Conservation (phyloP, 768 basidiomycete genomes). For the Favolaschia claudopus region DNA sequence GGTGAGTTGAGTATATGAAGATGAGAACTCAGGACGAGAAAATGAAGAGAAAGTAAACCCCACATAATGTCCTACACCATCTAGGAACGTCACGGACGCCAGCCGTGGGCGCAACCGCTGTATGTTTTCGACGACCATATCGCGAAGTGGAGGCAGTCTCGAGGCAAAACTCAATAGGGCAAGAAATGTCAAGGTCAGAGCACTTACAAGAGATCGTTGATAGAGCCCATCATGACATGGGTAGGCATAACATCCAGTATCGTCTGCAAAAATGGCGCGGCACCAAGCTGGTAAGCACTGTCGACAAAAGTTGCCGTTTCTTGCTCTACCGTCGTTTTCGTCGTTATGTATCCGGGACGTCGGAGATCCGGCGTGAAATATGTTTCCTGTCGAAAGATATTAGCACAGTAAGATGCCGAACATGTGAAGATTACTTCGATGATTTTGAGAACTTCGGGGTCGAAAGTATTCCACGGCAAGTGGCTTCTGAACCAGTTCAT, state of each 20-base stretch:
- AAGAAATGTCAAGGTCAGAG: background rate
- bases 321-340: background rate
- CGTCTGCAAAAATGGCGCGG: background rate
- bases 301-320: background rate
- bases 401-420: background rate
- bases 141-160: background rate
- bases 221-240: background rate
- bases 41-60: no score
- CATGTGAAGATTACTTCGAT: background rate
- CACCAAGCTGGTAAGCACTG: background rate
- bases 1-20: no score
- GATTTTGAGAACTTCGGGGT: background rate
- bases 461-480: background rate
- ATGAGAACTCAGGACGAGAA: no score
- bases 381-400: background rate
- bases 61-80: background rate
- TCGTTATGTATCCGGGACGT: background rate
- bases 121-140: background rate
- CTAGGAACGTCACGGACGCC: background rate
- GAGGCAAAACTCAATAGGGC: background rate
- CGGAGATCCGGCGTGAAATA: background rate
- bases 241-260: no score
- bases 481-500: background rate
- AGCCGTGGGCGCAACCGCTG: background rate
- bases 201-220: background rate